Percentiles rank a stretch among this genome's conserved stretches.
Evolutionary conservation across 2,329 filamentous ascomycete species (phyloP).

Genomic region (Cladosporium colombiae): DNA sequence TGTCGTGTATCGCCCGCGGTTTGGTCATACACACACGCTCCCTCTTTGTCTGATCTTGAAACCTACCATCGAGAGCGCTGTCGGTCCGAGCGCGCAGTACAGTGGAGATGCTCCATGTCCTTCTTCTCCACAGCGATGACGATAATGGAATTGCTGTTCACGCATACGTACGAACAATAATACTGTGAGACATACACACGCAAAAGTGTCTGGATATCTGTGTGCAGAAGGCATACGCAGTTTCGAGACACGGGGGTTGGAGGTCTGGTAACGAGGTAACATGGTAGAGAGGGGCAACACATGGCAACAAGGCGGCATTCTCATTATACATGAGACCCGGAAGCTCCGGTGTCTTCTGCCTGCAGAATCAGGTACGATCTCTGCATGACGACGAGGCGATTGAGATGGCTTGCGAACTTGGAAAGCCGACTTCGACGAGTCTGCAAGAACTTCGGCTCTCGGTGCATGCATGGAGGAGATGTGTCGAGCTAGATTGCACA

Average conservation of each 20-base stretch:
- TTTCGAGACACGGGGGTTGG: neutral
- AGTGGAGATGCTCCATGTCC: slow-evolving; percentile 16
- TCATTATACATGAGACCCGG: neutral
- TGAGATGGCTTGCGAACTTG: neutral
- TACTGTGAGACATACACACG: neutral
- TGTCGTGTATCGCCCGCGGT: slow-evolving; percentile 4
- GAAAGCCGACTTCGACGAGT: neutral
- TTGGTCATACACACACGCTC: slow-evolving; percentile 9
- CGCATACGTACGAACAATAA: neutral
- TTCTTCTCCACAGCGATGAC: slow-evolving; percentile 17
- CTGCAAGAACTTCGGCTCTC: neutral
- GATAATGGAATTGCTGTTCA: neutral
- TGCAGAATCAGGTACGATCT: slow-evolving; percentile 5
- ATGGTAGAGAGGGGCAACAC: slow-evolving; percentile 8
- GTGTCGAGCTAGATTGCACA: neutral
- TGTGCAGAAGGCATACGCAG: neutral
- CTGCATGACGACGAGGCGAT: slow-evolving; percentile 1
- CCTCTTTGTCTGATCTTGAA: slow-evolving; percentile 17
- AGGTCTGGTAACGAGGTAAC: neutral
- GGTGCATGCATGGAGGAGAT: neutral
- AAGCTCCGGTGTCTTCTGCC: neutral
- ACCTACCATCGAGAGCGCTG: neutral
- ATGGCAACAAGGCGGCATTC: neutral
- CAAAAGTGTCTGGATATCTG: neutral
- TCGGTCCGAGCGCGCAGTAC: slow-evolving; percentile 13